A percentile compares a stretch with the other conserved stretches of the same genome.
Conservation (phyloP, 2,329 filamentous ascomycete species). For the Colletotrichum eremochloae region DNA sequence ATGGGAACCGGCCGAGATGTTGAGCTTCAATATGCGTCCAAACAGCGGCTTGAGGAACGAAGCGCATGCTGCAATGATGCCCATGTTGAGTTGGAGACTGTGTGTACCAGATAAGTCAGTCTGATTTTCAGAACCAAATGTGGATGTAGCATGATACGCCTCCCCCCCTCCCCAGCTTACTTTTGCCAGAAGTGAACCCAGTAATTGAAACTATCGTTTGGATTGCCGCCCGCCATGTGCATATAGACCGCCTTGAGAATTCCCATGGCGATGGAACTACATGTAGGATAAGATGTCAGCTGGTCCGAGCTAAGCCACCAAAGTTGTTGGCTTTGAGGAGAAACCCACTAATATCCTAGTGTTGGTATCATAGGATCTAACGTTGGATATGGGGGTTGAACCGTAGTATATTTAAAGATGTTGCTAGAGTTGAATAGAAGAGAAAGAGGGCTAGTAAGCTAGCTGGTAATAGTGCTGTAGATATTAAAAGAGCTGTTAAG, state of each 20-base stretch:
- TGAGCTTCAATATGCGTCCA: constrained; percentile 46
- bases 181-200: constrained; percentile 51
- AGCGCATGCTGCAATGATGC: constrained; percentile 55
- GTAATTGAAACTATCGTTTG: constrained; percentile 51
- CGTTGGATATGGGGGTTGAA: no score
- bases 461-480: no score
- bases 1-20: constrained; percentile 37
- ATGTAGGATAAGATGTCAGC: not conserved
- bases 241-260: constrained; percentile 55
- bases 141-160: not conserved
- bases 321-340: constrained; percentile 43
- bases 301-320: no score
- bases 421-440: no score
- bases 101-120: constrained; percentile 12
- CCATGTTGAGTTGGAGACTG: constrained; percentile 56
- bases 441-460: no score
- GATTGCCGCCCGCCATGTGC: constrained; percentile 47
- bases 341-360: constrained; percentile 49
- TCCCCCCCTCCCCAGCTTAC: constrained; percentile 44
- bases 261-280: constrained; percentile 55
- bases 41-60: constrained; percentile 55
- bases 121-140: not conserved
- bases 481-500: no score
- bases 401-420: no score
- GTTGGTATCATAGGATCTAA: no score